phyloP scores from a whole-genome alignment of 2,329 filamentous ascomycete species.

The Aspergillus transmontanensis region DNA sequence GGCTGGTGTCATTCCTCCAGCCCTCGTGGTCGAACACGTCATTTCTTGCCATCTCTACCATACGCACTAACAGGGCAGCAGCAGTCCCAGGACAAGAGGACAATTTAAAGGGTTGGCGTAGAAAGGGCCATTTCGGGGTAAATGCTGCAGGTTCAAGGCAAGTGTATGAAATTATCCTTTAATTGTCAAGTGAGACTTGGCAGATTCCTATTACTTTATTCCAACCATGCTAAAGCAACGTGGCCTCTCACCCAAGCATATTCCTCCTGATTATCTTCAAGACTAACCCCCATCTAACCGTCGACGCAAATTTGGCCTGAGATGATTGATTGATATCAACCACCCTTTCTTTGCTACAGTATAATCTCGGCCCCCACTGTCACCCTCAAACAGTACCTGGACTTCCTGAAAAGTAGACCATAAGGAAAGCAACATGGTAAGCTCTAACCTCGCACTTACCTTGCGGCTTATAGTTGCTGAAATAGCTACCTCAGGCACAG shows the following conservation, averaged over 20 bases:
- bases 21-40: neutral
- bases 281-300: constrained; percentile 24
- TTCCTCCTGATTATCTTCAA: neutral
- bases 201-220: neutral
- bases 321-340: neutral
- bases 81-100: neutral
- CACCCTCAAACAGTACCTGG: neutral
- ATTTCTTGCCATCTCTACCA: neutral
- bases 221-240: constrained; percentile 3
- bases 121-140: neutral
- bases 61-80: neutral
- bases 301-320: neutral
- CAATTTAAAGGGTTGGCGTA: neutral
- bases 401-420: neutral
- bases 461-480: neutral
- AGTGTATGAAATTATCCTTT: neutral
- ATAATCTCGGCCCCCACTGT: neutral
- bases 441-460: neutral
- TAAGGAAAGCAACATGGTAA: neutral
- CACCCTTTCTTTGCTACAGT: neutral
- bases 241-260: neutral
- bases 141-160: neutral
- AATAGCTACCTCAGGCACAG: constrained; percentile 50
- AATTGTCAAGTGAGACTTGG: neutral
- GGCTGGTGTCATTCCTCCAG: too few species aligned